A percentile compares a stretch with the other conserved stretches of the same genome.
phyloP scores from a whole-genome alignment of 148 eudicot species.

The Silene latifolia region DNA sequence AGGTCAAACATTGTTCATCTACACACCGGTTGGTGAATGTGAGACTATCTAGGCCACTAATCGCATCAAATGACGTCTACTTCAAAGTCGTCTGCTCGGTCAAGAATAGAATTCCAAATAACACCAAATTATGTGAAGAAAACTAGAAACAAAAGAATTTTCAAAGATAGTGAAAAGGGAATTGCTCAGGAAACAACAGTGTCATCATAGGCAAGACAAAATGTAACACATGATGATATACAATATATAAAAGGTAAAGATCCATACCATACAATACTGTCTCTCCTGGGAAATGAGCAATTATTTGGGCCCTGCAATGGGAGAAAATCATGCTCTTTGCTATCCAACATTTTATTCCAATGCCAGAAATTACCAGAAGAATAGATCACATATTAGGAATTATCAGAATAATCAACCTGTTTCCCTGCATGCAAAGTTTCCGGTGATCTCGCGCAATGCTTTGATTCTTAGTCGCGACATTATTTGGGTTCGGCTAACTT shows the following conservation, averaged over 20 bases:
- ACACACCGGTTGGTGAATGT: too few species aligned
- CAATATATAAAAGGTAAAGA: neutral
- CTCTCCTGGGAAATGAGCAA: slow-evolving; percentile 33
- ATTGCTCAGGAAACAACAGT: slow-evolving; percentile 20
- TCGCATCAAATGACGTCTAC: too few species aligned
- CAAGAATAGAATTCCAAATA: too few species aligned
- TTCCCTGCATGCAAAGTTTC: slow-evolving; percentile 33
- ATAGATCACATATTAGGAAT: too few species aligned
- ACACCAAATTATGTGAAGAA: neutral
- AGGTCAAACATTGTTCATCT: too few species aligned
- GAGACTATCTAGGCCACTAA: too few species aligned
- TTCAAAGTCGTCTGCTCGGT: too few species aligned
- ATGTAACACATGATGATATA: slow-evolving; percentile 20
- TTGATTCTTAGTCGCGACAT: neutral
- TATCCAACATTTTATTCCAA: slow-evolving; percentile 22
- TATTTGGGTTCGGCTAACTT: neutral
- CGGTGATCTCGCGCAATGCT: neutral
- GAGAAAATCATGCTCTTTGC: slow-evolving; percentile 20
- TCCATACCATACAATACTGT: slow-evolving; percentile 31
- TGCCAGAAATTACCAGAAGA: slow-evolving; percentile 22
- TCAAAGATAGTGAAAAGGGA: neutral
- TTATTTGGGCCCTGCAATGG: slow-evolving; percentile 26
- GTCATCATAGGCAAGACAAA: slow-evolving; percentile 27
- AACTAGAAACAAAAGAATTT: neutral
- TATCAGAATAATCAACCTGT: slow-evolving; percentile 2